Percentiles rank a stretch among this genome's conserved stretches.
Conservation (phyloP, 768 basidiomycete species). For the Gyrodon lividus region DNA sequence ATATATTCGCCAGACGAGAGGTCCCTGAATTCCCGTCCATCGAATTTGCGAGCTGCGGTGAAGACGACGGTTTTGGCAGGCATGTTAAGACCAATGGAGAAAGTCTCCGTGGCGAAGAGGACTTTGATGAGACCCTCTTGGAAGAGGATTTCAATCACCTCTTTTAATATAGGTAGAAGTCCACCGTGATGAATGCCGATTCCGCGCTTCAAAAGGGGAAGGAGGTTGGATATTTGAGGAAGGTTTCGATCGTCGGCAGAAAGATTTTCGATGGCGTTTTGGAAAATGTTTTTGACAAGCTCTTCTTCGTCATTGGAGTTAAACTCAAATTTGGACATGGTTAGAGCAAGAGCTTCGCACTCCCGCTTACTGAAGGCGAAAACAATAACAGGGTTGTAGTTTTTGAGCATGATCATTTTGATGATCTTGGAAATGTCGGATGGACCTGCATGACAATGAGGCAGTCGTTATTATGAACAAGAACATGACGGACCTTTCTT, state of each 20-base stretch:
- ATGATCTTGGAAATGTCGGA: conserved; percentile 98
- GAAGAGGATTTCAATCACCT: conserved; percentile 98
- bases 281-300: conserved; percentile 83
- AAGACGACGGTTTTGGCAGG: conserved; percentile 99
- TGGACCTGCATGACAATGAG: conserved; percentile 49
- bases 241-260: conserved; percentile 83
- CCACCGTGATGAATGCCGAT: conserved; percentile 99
- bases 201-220: conserved; percentile 91
- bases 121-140: conserved; percentile 98
- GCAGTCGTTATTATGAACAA: not conserved
- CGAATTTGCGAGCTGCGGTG: conserved; percentile 92
- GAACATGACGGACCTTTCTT: conserved; percentile 65
- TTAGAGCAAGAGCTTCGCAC: conserved; percentile 90
- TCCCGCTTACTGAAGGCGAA: conserved; percentile 99
- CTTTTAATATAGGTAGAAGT: conserved; percentile 94
- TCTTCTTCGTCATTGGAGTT: conserved; percentile 92
- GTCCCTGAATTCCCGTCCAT: conserved; percentile 92
- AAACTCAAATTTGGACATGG: conserved; percentile 94
- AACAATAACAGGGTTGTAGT: conserved; percentile 97
- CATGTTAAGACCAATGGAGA: conserved; percentile 98
- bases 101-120: conserved; percentile 97
- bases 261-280: conserved; percentile 89
- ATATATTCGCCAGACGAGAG: conserved; percentile 96
- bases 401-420: conserved; percentile 97
- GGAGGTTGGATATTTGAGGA: conserved; percentile 89